phyloP scores from a whole-genome alignment of 2,329 filamentous ascomycete species.

The Stagonosporopsis rhizophila region DNA sequence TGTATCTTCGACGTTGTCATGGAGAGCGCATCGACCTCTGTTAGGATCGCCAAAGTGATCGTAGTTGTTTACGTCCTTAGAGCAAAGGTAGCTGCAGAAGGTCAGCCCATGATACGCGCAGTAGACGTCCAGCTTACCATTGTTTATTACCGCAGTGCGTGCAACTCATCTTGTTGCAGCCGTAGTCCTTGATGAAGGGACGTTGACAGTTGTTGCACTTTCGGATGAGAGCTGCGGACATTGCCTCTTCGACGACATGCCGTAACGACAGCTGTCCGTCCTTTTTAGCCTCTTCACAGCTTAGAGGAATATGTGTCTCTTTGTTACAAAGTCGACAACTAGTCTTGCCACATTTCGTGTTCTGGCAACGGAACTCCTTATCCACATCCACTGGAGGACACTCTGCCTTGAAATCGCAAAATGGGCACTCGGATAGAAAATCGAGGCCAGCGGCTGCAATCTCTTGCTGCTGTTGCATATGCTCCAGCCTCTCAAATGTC shows the following conservation, averaged over 20 bases:
- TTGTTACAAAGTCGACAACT: slow-evolving; percentile 66
- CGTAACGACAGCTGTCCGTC: slow-evolving; percentile 68
- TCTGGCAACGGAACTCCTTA: slow-evolving; percentile 76
- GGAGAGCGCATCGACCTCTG: slow-evolving; percentile 64
- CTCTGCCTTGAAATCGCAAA: slow-evolving; percentile 81
- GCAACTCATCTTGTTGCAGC: slow-evolving; percentile 87
- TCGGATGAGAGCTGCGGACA: slow-evolving; percentile 79
- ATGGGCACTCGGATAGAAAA: slow-evolving; percentile 77
- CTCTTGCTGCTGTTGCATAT: slow-evolving; percentile 73
- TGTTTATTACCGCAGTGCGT: slow-evolving; percentile 62
- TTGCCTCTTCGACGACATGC: slow-evolving; percentile 80
- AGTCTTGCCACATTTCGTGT: slow-evolving; percentile 66
- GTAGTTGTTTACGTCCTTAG: slow-evolving; percentile 68
- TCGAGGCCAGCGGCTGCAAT: slow-evolving; percentile 75
- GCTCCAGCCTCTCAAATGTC: slow-evolving; percentile 68
- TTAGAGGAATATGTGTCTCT: slow-evolving; percentile 74
- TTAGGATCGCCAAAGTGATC: slow-evolving; percentile 69
- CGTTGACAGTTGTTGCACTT: slow-evolving; percentile 75
- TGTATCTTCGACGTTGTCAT: slow-evolving; percentile 66
- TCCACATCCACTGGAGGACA: slow-evolving; percentile 71
- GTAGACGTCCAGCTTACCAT: slow-evolving; percentile 54
- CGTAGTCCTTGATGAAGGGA: slow-evolving; percentile 78
- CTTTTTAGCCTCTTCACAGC: slow-evolving; percentile 69
- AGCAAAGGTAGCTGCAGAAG: slow-evolving; percentile 71
- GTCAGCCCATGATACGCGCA: slow-evolving; percentile 10